Conservation (phyloP, 345 rosid genomes). For the Alliaria petiolata region DNA sequence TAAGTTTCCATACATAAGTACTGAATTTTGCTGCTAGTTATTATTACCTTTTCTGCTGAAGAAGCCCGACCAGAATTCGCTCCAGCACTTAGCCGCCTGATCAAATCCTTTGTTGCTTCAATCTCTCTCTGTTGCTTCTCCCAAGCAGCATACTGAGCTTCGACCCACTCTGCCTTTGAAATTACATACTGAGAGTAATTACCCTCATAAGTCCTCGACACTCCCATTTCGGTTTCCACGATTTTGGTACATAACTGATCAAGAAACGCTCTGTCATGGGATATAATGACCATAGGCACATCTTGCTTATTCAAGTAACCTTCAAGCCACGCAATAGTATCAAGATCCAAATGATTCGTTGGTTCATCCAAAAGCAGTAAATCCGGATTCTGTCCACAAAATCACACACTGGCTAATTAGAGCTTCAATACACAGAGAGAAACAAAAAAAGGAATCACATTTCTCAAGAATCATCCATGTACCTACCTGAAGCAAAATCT, state of each 20-base stretch:
- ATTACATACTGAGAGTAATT: constrained; percentile 77
- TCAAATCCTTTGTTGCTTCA: constrained; percentile 71
- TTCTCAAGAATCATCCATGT: neutral
- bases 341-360: constrained; percentile 92
- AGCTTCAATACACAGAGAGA: neutral
- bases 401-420: constrained; percentile 10
- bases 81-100: constrained; percentile 71
- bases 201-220: constrained; percentile 76
- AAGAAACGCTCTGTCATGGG: constrained; percentile 93
- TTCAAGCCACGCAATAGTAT: constrained; percentile 93
- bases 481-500: constrained; percentile 94
- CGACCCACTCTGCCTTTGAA: constrained; percentile 72
- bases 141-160: constrained; percentile 70
- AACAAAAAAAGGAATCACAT: neutral
- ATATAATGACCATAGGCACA: constrained; percentile 91
- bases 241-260: constrained; percentile 93
- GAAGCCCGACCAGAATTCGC: constrained; percentile 93
- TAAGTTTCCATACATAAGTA: neutral
- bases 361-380: constrained; percentile 92
- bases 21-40: neutral
- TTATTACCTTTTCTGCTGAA: constrained; percentile 88
- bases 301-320: constrained; percentile 74
- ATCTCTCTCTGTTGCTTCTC: constrained; percentile 91
- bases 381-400: constrained; percentile 64
- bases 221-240: constrained; percentile 93